These are phyloP conservation scores for Kodamaea fukazawae DNA, from an alignment of 805 yeast genomes.

Conservation along the genomic window DNA sequence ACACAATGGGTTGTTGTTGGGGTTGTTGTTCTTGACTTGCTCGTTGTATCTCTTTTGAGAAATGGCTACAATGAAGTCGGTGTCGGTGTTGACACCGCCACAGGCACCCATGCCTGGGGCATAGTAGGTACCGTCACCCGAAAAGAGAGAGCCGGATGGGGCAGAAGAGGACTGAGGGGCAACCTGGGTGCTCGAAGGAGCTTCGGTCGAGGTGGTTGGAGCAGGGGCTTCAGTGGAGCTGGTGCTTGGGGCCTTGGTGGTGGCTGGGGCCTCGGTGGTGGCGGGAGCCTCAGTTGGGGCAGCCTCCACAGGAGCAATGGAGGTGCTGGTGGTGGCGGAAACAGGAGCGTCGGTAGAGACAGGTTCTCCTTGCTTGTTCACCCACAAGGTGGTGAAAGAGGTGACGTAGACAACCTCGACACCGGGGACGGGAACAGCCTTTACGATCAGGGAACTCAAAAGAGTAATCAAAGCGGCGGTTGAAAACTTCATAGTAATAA, in stretches of 20 bases:
- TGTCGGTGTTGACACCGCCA: conserved; percentile 44
- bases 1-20: conserved; percentile 49
- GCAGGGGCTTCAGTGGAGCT: conserved; percentile 8
- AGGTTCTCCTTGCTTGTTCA: conserved; percentile 9
- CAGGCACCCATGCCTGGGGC: conserved; percentile 52
- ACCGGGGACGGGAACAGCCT: conserved; percentile 29
- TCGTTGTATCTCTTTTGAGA: conserved; percentile 41
- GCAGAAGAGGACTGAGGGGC: conserved; percentile 13
- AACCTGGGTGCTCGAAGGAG: conserved; percentile 16
- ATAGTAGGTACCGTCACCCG: conserved; percentile 53
- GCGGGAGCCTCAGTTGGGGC: conserved; percentile 16
- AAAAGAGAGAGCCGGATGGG: conserved; percentile 12
- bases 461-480: conserved; percentile 16
- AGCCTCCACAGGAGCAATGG: conserved; percentile 1
- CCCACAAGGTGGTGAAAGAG: conserved; percentile 19
- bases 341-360: conserved; percentile 11
- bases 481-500: conserved; percentile 17
- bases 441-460: conserved; percentile 12
- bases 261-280: conserved; percentile 14
- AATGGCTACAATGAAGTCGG: conserved; percentile 55
- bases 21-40: conserved; percentile 30
- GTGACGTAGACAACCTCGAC: conserved; percentile 25
- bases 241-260: conserved; percentile 11
- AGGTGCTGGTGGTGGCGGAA: conserved; percentile 6
- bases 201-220: conserved; percentile 8